Conservation (phyloP, 2,329 filamentous ascomycete genomes). For the Colletotrichum phormii region DNA sequence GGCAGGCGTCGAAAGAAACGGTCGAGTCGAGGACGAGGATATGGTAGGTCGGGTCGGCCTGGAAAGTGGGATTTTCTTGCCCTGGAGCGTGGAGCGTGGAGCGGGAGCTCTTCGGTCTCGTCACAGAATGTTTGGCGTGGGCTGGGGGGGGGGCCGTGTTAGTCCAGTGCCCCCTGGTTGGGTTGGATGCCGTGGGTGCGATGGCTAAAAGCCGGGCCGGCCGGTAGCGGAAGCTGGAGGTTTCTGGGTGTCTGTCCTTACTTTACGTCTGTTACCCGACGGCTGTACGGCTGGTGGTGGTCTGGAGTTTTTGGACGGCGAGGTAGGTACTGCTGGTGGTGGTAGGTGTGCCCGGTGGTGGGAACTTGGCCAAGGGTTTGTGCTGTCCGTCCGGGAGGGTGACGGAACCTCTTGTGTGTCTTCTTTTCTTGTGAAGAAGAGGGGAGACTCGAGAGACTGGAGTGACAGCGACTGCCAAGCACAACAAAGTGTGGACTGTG, state of each 20-base stretch:
- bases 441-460: background rate
- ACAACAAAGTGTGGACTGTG: slow-evolving; percentile 10
- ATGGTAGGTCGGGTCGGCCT: slow-evolving; percentile 24
- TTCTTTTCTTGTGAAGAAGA: background rate
- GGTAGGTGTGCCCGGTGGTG: background rate
- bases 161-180: slow-evolving; percentile 31
- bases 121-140: slow-evolving; percentile 36
- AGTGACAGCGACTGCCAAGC: slow-evolving; percentile 3
- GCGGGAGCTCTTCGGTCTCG: slow-evolving; percentile 36
- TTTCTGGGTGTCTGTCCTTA: background rate
- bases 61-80: slow-evolving; percentile 33
- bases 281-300: slow-evolving; percentile 5
- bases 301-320: too few species aligned
- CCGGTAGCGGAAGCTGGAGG: slow-evolving; percentile 29
- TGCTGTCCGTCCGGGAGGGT: background rate
- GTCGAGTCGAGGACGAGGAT: slow-evolving; percentile 29
- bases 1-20: slow-evolving; percentile 20
- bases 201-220: slow-evolving; percentile 22
- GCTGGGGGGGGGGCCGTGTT: slow-evolving; percentile 31
- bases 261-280: too few species aligned
- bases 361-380: slow-evolving; percentile 1
- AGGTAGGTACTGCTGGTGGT: background rate
- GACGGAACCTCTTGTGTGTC: background rate
- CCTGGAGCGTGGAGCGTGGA: slow-evolving; percentile 37
- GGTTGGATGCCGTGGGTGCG: slow-evolving; percentile 19